Conservation (phyloP, 129 eudicot genomes). For the Escallonia rubra region DNA sequence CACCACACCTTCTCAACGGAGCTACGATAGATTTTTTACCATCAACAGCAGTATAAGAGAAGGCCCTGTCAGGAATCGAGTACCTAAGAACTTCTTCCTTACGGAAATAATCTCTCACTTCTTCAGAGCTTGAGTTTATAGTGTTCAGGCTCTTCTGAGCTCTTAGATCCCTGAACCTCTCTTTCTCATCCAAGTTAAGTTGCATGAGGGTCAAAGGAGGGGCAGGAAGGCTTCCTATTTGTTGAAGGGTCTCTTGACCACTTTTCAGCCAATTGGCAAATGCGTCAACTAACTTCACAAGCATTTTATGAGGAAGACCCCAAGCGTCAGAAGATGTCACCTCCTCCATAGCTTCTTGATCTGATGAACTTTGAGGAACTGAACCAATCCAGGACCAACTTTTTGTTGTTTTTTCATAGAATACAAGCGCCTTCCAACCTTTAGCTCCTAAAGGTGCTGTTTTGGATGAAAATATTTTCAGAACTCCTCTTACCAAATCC, state of each 20-base stretch:
- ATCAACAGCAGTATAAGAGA: constrained; percentile 16
- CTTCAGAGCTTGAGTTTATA: constrained; percentile 4
- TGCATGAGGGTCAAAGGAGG: constrained; percentile 8
- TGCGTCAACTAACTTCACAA: constrained; percentile 1
- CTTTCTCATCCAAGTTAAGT: neutral
- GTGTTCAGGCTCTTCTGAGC: constrained; percentile 1
- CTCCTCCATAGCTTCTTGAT: neutral
- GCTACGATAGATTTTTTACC: constrained; percentile 12
- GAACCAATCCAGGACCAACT: constrained; percentile 25
- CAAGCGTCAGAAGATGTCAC: constrained; percentile 7
- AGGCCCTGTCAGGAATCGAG: constrained; percentile 15
- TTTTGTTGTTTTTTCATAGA: constrained; percentile 1
- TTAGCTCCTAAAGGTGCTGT: neutral
- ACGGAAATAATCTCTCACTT: constrained; percentile 15
- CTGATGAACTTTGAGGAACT: neutral
- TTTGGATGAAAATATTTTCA: constrained; percentile 9
- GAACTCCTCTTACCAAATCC: constrained; percentile 13
- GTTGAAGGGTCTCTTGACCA: neutral
- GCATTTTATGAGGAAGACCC: constrained; percentile 3
- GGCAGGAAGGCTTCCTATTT: constrained; percentile 16
- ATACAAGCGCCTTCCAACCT: constrained; percentile 5
- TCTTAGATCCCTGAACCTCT: constrained; percentile 8
- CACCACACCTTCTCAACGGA: constrained; percentile 9
- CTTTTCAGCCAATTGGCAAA: constrained; percentile 11
- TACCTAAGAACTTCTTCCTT: constrained; percentile 22